Base-by-base conservation (phyloP, 306 rosid genomes). In the Malus domestica region DNA sequence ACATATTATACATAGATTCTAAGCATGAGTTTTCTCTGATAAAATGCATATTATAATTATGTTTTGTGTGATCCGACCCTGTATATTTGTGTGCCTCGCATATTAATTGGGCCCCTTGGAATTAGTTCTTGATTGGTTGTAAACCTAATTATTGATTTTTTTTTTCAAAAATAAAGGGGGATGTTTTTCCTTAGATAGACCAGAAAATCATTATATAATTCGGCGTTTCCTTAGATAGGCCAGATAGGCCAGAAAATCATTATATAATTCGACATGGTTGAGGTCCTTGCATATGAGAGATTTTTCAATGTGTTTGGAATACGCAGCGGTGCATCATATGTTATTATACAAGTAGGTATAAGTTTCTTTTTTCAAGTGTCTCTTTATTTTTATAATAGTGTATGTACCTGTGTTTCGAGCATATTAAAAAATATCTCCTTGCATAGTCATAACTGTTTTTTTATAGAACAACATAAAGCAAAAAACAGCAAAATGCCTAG, bases 91-190 rank as follows among this genome's bases (percentile, higher is more conserved):
- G 44, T 32, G 44, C 68, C 45, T 18, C 68, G 8, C 68, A 32
- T 64, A 64, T 64, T 4, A 38, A n/a, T 25, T 70, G 77, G 80
- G 76, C 73, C 71, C 85, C 77, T 62, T 72, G 76, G 85, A 81
- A 78, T 84, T 60, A 68, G 85, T 83, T 83, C 87, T 79, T 81
- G 74, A 73, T 84, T 83, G 86, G 89, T 59, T 74, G 76, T 72
- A 61, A 44, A 44, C 81, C 65, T 61, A 71, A 71, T 68, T 23
- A 51, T 40, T 64, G 38, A 52, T 63, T 67, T 40, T 30, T 62
- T 52, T 20, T 42, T 67, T 30, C 20, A 57, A 72, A 63, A 25
- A 2, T 12, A 14, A 14, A 49, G 55, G 63, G 32, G 29, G 45
- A 2, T 59, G 2, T 45, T 44, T 62, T 30, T 44, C 18, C 40